Evolutionary conservation across 2,329 filamentous ascomycete species (phyloP), one percentile per base, ranked within the genome.

Genomic region (Aspergillus clavatus): DNA sequence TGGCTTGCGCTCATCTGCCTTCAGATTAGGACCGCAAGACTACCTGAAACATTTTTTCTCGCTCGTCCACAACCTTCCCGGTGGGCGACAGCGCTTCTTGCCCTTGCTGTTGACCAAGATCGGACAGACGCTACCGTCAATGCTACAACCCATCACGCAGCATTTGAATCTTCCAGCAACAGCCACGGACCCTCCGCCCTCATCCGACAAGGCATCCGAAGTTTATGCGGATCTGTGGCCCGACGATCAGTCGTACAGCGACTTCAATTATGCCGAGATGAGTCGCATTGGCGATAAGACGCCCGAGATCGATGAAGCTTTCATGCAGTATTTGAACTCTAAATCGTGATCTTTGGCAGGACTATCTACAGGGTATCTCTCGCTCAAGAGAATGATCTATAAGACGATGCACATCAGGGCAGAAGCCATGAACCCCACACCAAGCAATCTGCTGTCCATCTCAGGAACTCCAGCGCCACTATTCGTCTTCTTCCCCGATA

Each of bases 101-200:
- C 87, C 87, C 2, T 75, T 94, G 0, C 75, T 95, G 1, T 69
- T 93, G 44, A 79, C 78, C 62, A 93, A 91, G 69, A 78, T 91
- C 29, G 77, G 83, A 49, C 85, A 91, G 33, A 76, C 84, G 3
- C 70, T 90, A 3, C 84, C 85, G 12, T 43, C 45, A 1, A 54
- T 61, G 51, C 36, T 59, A 8, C 40, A 48, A 10, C 38, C 47
- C 1, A 51, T 59, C 10, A 52, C 46, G 7, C 19, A 42, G n/a
- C 56, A 59, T 49, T 42, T 59, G 4, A 50, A 50, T n/a, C 38
- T 56, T 14, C 45, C 38, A n/a, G 51, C 43, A 8, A n/a, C 18
- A 4, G 11, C 7, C 11, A 21, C 24, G 26, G 4, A 16, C 3
- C 7, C n/a, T 21, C 2, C 7, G 8, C 14, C 11, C 22, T 18